Conservation (phyloP, 2,329 filamentous ascomycete genomes). For the Juglanconis sp. region DNA sequence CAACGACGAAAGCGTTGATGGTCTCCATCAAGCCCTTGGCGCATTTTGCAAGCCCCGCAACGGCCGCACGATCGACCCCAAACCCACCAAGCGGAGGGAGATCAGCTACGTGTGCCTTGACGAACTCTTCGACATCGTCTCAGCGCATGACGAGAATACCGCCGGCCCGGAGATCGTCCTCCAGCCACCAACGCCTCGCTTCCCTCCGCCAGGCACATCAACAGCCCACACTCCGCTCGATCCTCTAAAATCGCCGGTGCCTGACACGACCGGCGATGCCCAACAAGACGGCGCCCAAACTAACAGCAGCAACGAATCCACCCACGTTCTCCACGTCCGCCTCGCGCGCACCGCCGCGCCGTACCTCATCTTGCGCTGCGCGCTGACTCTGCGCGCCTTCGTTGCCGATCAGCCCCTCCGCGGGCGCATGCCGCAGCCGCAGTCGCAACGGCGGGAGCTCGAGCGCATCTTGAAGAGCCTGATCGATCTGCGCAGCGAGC, state of each 20-base stretch:
- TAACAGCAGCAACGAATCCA: constrained; percentile 24
- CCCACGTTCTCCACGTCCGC: constrained; percentile 43
- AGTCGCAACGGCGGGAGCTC: constrained; percentile 76
- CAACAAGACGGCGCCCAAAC: constrained; percentile 18
- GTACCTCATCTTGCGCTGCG: constrained; percentile 77
- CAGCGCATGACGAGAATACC: constrained; percentile 42
- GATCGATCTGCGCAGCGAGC: constrained; percentile 65
- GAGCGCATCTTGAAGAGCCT: constrained; percentile 67
- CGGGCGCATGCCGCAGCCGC: constrained; percentile 83
- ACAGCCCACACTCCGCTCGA: constrained; percentile 21
- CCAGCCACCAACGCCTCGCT: constrained; percentile 43
- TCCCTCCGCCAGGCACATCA: constrained; percentile 26
- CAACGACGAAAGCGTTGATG: constrained; percentile 40
- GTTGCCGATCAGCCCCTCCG: constrained; percentile 88
- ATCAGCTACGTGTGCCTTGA: constrained; percentile 81
- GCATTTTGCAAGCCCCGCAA: constrained; percentile 62
- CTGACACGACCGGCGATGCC: constrained; percentile 14
- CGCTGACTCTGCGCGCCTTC: constrained; percentile 77
- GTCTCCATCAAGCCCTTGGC: constrained; percentile 42
- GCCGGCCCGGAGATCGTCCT: constrained; percentile 35
- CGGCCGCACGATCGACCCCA: constrained; percentile 69
- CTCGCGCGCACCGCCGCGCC: constrained; percentile 76
- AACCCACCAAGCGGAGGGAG: constrained; percentile 60
- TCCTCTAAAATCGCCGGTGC: constrained; percentile 14
- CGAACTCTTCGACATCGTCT: constrained; percentile 70